Evolutionary conservation across 139 green algal genomes (phyloP), one percentile per base, ranked within the genome.

Genomic region (Chlorella vulgaris): DNA sequence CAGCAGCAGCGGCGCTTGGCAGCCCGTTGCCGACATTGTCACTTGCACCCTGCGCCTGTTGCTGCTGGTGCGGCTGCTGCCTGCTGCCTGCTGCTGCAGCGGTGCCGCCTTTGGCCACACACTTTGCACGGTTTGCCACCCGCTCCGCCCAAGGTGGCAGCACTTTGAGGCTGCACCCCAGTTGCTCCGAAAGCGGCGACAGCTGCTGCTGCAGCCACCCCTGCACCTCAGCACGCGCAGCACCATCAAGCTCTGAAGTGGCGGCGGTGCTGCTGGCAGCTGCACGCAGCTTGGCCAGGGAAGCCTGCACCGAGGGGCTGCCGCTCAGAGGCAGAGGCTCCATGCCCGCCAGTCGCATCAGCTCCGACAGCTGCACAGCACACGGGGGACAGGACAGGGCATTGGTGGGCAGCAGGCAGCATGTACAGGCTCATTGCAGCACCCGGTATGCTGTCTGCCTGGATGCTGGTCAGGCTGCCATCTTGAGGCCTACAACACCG

Each of bases 201-300:
- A 73, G 42, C 33, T 81, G 60, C n/a, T 76, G 31, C 35, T 60
- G 43, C 69, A 84, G 43, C 69, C 69, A 80, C 2, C 24, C 38
- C 19, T 39, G 26, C 36, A 84, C 21, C 36, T 85, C 19, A 3
- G 22, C 51, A 15, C 62, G 70, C n/a, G 21, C 66, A 7, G 1
- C 63, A 2, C 24, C 2, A 7, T 43, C 21, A 38, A 66, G 50
- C 42, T 70, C 58, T 1, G 4, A 28, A 3, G 43, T 22, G 35
- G 65, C 36, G 50, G 66, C 39, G 47, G 50, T 55, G 76, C 82
- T 31, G 50, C 39, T 26, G 24, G 71, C 78, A 5, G 38, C 68
- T 35, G 33, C 68, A 29, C 26, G 33, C 74, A 79, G 58, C 58
- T 40, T 35, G 3, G 6, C 33, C 22, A 74, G 36, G 22, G 51